These are phyloP conservation scores for Hansenula sp. DNA, from an alignment of 1,139 yeast species.

Conservation along the genomic window DNA sequence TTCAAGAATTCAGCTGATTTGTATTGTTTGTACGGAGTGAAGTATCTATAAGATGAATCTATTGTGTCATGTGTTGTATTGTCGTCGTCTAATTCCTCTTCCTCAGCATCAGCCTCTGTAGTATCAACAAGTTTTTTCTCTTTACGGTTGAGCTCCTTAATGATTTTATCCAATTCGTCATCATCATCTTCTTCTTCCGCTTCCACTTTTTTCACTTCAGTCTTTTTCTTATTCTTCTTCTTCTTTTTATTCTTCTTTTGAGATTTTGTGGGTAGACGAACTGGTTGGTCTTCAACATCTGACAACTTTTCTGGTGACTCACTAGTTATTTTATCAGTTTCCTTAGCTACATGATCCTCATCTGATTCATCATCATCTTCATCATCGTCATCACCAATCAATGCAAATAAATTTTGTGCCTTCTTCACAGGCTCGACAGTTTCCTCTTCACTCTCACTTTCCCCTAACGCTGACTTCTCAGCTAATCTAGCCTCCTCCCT, in stretches of 20 bases:
- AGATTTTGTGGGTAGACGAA: constrained; percentile 11
- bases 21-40: constrained; percentile 41
- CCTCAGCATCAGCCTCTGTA: constrained; percentile 25
- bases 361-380: constrained; percentile 10
- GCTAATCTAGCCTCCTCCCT: constrained; percentile 32
- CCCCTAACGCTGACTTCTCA: constrained; percentile 27
- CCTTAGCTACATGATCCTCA: constrained; percentile 8
- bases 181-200: constrained; percentile 19
- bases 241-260: constrained; percentile 20
- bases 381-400: constrained; percentile 19
- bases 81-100: constrained; percentile 9
- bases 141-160: constrained; percentile 14
- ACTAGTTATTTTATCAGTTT: too few species aligned
- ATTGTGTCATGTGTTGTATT: constrained; percentile 25
- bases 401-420: constrained; percentile 19
- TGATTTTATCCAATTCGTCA: constrained; percentile 33
- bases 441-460: constrained; percentile 32
- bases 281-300: constrained; percentile 3
- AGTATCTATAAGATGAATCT: constrained; percentile 39
- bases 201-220: constrained; percentile 5
- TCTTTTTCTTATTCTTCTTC: constrained; percentile 8
- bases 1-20: constrained; percentile 37
- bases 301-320: too few species aligned
- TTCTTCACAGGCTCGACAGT: constrained; percentile 22
- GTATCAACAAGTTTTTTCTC: constrained; percentile 18